phyloP scores from a whole-genome alignment of 2,329 filamentous ascomycete genomes.

The Huntiella abstrusa region DNA sequence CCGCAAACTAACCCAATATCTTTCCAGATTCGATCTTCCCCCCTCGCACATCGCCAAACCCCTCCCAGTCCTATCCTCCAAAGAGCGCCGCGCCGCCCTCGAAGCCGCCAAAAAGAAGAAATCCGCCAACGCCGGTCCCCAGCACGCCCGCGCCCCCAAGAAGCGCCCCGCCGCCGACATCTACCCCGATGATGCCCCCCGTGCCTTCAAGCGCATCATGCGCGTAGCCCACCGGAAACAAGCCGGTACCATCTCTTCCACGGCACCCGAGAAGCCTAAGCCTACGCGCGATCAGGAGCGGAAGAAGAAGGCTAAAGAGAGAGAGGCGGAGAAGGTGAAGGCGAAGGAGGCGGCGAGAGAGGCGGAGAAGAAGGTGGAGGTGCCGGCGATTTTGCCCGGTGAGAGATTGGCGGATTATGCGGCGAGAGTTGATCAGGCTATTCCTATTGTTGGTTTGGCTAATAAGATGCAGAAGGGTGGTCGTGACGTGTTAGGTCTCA shows the following conservation, averaged over 20 bases:
- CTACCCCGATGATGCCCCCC: conserved; percentile 63
- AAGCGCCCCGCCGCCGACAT: conserved; percentile 18
- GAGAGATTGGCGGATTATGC: conserved; percentile 70
- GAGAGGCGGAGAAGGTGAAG: conserved; percentile 31
- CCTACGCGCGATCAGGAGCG: conserved; percentile 4
- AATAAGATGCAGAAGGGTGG: conserved; percentile 41
- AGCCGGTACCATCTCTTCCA: conserved; percentile 6
- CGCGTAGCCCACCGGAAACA: conserved; percentile 33
- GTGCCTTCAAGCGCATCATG: conserved; percentile 76
- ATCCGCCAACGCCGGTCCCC: conserved; percentile 18
- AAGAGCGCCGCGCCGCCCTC: conserved; percentile 10
- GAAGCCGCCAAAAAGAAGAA: conserved; percentile 16
- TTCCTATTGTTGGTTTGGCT: conserved; percentile 56
- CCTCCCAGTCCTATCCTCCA: conserved; percentile 7
- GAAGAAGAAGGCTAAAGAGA: conserved; percentile 6
- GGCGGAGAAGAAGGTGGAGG: conserved; percentile 17
- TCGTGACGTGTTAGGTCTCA: conserved; percentile 44
- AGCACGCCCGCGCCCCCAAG: conserved; percentile 17
- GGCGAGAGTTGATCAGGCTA: conserved; percentile 62
- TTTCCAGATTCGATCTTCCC: conserved; percentile 7
- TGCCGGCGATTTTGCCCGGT: conserved; percentile 59
- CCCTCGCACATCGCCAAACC: conserved; percentile 5
- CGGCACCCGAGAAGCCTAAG: conserved; percentile 14
- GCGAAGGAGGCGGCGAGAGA: conserved; percentile 15
- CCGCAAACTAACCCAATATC: not conserved